Conservation (phyloP, 495 filamentous ascomycete species). For the Tetracladium marchalianum region DNA sequence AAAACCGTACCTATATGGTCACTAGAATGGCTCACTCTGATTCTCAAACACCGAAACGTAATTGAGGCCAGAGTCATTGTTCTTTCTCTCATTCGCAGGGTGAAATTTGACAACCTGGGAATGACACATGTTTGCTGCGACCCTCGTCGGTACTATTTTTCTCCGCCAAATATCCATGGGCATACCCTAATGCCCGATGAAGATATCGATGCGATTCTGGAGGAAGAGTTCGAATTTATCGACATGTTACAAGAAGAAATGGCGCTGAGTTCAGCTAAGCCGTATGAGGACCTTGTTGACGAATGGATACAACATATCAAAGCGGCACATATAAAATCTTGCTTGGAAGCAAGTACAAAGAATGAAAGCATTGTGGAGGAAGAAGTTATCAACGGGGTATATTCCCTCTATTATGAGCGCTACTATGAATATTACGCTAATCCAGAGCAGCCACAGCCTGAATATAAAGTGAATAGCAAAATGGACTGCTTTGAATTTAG, state of each 20-base stretch:
- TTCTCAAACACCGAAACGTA: slow-evolving; percentile 1
- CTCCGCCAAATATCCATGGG: background rate
- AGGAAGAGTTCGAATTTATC: slow-evolving; percentile 4
- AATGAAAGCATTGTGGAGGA: background rate
- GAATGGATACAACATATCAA: slow-evolving; percentile 7
- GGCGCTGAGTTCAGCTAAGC: slow-evolving; percentile 1
- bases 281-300: slow-evolving; percentile 2
- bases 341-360: background rate
- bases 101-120: slow-evolving; percentile 3
- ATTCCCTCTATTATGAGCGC: background rate
- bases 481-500: slow-evolving; percentile 2
- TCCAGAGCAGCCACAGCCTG: background rate
- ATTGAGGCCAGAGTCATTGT: slow-evolving; percentile 1
- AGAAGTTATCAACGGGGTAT: background rate
- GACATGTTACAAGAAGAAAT: slow-evolving; percentile 5
- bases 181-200: background rate
- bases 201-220: slow-evolving; percentile 5
- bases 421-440: background rate
- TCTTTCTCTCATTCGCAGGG: slow-evolving; percentile 7
- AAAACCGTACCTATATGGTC: slow-evolving; percentile 3
- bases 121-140: slow-evolving; percentile 7
- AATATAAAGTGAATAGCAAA: slow-evolving; percentile 1
- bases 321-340: slow-evolving; percentile 1
- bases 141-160: background rate
- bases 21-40: slow-evolving; percentile 5